These are phyloP conservation scores for Simplicillium sp. DNA, from an alignment of 2,329 filamentous ascomycete species.

Conservation along the genomic window DNA sequence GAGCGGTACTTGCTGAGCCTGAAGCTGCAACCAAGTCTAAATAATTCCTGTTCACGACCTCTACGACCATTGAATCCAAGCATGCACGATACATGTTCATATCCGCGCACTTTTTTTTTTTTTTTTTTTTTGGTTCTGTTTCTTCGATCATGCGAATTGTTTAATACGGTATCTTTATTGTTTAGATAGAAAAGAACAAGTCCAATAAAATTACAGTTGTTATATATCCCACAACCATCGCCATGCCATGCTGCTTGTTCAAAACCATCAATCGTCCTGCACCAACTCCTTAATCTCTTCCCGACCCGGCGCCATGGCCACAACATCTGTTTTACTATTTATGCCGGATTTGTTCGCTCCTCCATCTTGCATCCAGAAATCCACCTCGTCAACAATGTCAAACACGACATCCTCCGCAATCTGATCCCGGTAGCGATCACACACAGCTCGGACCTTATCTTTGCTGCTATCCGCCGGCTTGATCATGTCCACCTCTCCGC, in stretches of 20 bases:
- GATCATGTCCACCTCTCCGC: conserved; percentile 39
- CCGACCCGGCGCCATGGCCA: conserved; percentile 31
- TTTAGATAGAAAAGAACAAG: neutral
- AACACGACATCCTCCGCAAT: conserved; percentile 91
- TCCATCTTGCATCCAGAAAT: conserved; percentile 72
- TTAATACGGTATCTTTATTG: too few species aligned
- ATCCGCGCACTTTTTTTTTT: too few species aligned
- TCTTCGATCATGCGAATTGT: too few species aligned
- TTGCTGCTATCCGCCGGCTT: conserved; percentile 11
- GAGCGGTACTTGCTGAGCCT: neutral
- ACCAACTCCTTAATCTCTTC: conserved; percentile 58
- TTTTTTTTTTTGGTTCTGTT: too few species aligned
- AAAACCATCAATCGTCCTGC: conserved; percentile 42
- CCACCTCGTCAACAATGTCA: conserved; percentile 89
- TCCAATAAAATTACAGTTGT: neutral
- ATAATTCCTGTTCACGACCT: neutral
- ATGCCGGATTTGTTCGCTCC: conserved; percentile 35
- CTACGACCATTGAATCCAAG: too few species aligned
- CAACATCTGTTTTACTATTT: conserved; percentile 33
- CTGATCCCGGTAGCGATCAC: conserved; percentile 81
- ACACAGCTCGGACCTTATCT: conserved; percentile 47
- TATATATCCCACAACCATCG: neutral
- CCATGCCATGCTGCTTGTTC: too few species aligned
- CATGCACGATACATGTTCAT: too few species aligned
- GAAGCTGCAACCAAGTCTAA: conserved; percentile 1